Evolutionary conservation across 108 stramenopile species (phyloP), one percentile per base, ranked within the genome.

Genomic region (Skeletonema tropicum): DNA sequence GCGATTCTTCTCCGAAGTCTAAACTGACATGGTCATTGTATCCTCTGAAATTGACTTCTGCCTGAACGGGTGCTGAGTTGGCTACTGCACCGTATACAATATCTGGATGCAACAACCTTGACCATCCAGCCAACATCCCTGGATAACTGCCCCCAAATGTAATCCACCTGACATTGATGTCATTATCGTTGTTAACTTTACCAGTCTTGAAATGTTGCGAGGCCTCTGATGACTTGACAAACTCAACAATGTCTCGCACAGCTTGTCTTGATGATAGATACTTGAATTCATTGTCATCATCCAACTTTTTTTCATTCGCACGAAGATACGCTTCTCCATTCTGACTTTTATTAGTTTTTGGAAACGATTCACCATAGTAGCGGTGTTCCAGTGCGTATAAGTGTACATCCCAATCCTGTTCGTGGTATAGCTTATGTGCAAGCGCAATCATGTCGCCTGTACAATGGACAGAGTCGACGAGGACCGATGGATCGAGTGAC

Each of bases 61-160:
- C 86, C 62, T 84, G 86, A 19, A 97, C 41, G 6, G 98, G 98
- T 15, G 96, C 90, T 14, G 94, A 95, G 38, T 86, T 89, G 13
- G 89, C 75, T 5, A 97, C 95, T 1, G 94, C 89, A 1, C 89
- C 95, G 38, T 72, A 61, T 64, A 97, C 86, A 58, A 93, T 59
- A 66, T 91, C 84, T 14, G 98, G 97, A 71, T 89, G 90, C 73
- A 96, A 88, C 42, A 92, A 62, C 3, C 93, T 86, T 33, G 90
- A 79, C 92, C 94, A 92, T 3, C 84, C 91, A 0, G 93, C 81
- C 48, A 97, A 65, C 80, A 89, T 86, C 15, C 97, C 97, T 9
- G 97, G 95, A 83, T 98, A 98, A 17, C 81, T 83, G 6, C 93
- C 97, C 0, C 97, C 97, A 82, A 96, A 95, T 15, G 94, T 92